Evolutionary conservation across 2,329 filamentous ascomycete genomes (phyloP).

Genomic region (Diaporthe sp.): DNA sequence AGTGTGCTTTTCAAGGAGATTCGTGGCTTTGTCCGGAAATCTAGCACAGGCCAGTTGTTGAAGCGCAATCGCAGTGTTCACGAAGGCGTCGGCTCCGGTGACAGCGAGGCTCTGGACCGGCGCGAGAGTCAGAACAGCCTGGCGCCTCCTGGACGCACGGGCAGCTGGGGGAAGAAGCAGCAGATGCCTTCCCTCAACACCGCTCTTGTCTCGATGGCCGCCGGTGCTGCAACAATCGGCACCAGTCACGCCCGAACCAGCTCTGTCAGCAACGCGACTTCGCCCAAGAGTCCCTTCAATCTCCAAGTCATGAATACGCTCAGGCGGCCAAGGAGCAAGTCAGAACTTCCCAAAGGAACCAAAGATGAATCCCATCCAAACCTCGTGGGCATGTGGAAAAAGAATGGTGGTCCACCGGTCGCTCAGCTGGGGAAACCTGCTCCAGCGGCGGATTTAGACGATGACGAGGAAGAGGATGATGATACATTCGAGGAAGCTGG

Average conservation of each 20-base stretch:
- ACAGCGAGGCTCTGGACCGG: slow-evolving; percentile 45
- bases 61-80: slow-evolving; percentile 59
- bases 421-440: slow-evolving; percentile 53
- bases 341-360: slow-evolving; percentile 57
- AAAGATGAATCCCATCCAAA: slow-evolving; percentile 53
- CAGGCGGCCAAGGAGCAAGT: slow-evolving; percentile 67
- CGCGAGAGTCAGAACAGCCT: slow-evolving; percentile 60
- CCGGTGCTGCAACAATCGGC: slow-evolving; percentile 65
- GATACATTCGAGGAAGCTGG: slow-evolving; percentile 67
- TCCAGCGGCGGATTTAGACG: slow-evolving; percentile 45
- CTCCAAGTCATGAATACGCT: slow-evolving; percentile 60
- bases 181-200: slow-evolving; percentile 68
- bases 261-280: slow-evolving; percentile 66
- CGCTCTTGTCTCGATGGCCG: slow-evolving; percentile 65
- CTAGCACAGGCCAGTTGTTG: slow-evolving; percentile 54
- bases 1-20: slow-evolving; percentile 67
- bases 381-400: slow-evolving; percentile 63
- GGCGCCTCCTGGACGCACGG: slow-evolving; percentile 60
- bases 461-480: slow-evolving; percentile 64
- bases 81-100: slow-evolving; percentile 46
- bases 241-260: slow-evolving; percentile 67
- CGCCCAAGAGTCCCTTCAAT: slow-evolving; percentile 62
- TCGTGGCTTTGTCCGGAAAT: slow-evolving; percentile 60
- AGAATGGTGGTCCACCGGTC: slow-evolving; percentile 64
- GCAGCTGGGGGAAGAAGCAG: slow-evolving; percentile 63